phyloP scores from a whole-genome alignment of 139 green algal genomes.

The Raphidocelis subcapitata region DNA sequence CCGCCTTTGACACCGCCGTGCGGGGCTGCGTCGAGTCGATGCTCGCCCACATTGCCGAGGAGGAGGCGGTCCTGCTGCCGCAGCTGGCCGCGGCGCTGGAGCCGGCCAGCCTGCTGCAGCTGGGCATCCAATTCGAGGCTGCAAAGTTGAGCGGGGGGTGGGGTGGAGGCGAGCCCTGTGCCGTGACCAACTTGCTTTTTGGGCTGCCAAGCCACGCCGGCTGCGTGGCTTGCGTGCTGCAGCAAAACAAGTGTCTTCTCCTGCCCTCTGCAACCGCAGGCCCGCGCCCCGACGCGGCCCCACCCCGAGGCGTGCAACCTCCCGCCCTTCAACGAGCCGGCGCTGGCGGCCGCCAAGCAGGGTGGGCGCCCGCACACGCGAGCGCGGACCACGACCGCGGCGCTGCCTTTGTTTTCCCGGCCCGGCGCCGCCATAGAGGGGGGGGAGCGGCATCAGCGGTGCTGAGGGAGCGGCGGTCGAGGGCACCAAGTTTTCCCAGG shows the following conservation, averaged over 20 bases:
- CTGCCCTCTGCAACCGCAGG: neutral
- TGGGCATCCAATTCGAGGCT: constrained; percentile 32
- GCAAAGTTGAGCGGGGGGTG: constrained; percentile 17
- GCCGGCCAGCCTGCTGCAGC: constrained; percentile 17
- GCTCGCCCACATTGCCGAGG: constrained; percentile 19
- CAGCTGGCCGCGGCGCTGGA: constrained; percentile 13
- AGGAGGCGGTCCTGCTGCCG: constrained; percentile 23
- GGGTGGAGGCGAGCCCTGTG: neutral
- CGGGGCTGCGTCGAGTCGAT: constrained; percentile 3
- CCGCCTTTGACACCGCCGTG: constrained; percentile 25
- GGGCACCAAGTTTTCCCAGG: too few species aligned
- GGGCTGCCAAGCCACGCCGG: neutral
- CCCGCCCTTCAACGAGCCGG: constrained; percentile 21
- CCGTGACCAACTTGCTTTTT: neutral
- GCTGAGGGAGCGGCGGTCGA: too few species aligned
- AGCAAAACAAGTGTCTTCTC: neutral
- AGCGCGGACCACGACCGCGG: too few species aligned
- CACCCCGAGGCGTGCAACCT: constrained; percentile 21
- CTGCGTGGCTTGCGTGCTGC: neutral
- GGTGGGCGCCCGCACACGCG: neutral
- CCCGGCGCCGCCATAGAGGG: too few species aligned
- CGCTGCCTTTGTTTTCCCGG: too few species aligned
- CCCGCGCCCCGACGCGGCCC: constrained; percentile 17
- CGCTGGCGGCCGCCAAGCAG: constrained; percentile 24
- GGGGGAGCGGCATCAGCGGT: too few species aligned